Conservation (phyloP, 164 flowering plant genomes). For the Tetrastigma voinierianum region DNA sequence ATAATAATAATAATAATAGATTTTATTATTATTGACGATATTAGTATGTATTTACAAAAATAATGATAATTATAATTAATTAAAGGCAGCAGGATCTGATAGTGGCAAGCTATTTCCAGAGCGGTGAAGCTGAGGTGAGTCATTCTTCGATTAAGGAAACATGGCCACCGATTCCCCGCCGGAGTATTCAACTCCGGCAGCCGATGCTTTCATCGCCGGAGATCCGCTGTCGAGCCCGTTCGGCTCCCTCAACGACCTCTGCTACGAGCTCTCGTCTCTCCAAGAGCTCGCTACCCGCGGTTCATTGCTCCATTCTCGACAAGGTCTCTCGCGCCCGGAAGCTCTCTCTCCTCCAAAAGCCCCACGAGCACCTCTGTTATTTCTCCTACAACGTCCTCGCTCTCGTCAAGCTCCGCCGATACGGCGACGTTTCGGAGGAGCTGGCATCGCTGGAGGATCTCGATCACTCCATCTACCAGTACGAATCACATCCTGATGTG, state of each 20-base stretch:
- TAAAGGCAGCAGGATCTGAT: no score
- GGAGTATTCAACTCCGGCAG: no score
- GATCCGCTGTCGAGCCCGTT: conserved; percentile 19
- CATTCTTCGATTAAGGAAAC: no score
- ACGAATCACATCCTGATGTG: conserved; percentile 58
- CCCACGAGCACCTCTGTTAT: conserved; percentile 77
- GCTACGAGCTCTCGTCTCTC: conserved; percentile 60
- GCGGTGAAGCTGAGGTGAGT: no score
- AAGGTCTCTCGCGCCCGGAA: conserved; percentile 53
- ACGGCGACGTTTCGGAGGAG: conserved; percentile 56
- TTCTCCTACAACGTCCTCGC: conserved; percentile 65
- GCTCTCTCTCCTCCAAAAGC: conserved; percentile 50
- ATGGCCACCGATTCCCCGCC: neutral
- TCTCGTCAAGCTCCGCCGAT: conserved; percentile 74
- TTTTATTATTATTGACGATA: no score
- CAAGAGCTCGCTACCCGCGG: conserved; percentile 84
- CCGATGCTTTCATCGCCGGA: neutral
- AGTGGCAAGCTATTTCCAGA: no score
- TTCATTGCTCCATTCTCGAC: conserved; percentile 83
- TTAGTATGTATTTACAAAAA: no score
- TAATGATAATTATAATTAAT: no score
- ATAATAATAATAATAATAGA: no score
- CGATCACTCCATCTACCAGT: conserved; percentile 42
- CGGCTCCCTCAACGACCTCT: conserved; percentile 40
- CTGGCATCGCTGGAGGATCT: conserved; percentile 58